phyloP scores from a whole-genome alignment of 208 protist genomes.

The Trypanosoma platydactyli region DNA sequence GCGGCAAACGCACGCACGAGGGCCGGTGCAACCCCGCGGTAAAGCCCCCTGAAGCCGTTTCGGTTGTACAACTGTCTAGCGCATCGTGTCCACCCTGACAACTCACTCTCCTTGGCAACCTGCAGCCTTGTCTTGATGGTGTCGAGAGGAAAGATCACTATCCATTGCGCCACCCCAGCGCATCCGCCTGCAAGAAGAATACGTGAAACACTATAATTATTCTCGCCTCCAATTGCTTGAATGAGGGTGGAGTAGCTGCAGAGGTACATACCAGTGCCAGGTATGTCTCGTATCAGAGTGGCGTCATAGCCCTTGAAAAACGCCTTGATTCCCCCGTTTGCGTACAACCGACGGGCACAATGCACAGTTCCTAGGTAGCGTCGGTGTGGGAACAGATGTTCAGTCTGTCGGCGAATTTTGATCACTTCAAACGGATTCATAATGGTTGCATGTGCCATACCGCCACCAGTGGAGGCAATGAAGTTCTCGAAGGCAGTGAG shows the following conservation, averaged over 20 bases:
- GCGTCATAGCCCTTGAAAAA: constrained; percentile 30
- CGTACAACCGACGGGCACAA: constrained; percentile 25
- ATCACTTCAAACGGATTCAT: constrained; percentile 38
- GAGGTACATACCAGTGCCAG: constrained; percentile 25
- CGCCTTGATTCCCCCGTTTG: constrained; percentile 19
- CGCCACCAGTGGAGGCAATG: constrained; percentile 24
- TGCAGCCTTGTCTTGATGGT: constrained; percentile 89
- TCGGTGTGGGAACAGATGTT: constrained; percentile 25
- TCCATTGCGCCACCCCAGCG: constrained; percentile 58
- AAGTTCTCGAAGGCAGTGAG: constrained; percentile 30
- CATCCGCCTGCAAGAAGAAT: constrained; percentile 66
- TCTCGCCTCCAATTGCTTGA: constrained; percentile 19
- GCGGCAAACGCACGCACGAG: constrained; percentile 30
- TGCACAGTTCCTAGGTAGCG: constrained; percentile 29
- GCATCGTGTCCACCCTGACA: constrained; percentile 22
- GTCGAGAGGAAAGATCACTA: constrained; percentile 89
- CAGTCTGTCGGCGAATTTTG: constrained; percentile 28
- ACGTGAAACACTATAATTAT: constrained; percentile 20
- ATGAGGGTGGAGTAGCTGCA: constrained; percentile 25
- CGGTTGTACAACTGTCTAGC: constrained; percentile 20
- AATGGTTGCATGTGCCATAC: constrained; percentile 24
- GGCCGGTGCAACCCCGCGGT: constrained; percentile 23
- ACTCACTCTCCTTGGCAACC: constrained; percentile 21
- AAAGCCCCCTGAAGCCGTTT: constrained; percentile 23
- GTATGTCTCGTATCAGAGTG: constrained; percentile 30